Base-by-base conservation (phyloP, 192 early-diverging fungal genomes). In the Coemansia sp. region DNA sequence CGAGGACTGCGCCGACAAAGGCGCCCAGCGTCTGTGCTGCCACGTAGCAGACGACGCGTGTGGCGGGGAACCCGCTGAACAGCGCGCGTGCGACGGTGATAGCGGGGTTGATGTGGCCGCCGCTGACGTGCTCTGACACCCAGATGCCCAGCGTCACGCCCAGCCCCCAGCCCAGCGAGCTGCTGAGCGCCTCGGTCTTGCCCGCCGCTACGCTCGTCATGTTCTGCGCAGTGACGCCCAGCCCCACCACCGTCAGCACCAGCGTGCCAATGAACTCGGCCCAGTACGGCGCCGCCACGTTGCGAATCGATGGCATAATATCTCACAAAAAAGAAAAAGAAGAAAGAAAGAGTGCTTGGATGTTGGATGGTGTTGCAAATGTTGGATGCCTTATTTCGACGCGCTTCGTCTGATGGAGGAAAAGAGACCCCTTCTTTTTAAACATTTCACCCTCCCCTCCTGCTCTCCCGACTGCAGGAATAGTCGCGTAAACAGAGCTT, bases 81-180 rank as follows among this genome's bases (percentile, higher is more conserved):
- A 78, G 41, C 3, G 64, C 54, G 25, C 78, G 67, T 11, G 73
- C 61, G 1, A 87, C 12, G 17, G 86, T 80, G 4, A 85, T 70
- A 0, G 84, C 78, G 2, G 84, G 84, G 62, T 82, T 84, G 36
- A 86, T 68, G 61, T 82, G 79, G 35, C 77, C 85, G 40, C 83
- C 77, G 59, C 73, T 73, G 37, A 73, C 66, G 36, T 76, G 73
- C 32, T 62, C 70, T 4, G 74, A 63, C 0, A 45, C 63, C 68
- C 72, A 77, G 53, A 78, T 71, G 7, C 72, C 81, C 31, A 74
- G 31, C 1, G 73, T 70, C 17, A 75, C 62, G 3, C 53, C 75
- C 3, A 74, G 38, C 1, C 81, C 81, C 75, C 75, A 83, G 5
- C 60, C 73, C 4, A 77, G 36, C 0, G 78, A 81, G 62, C 68